phyloP scores from a whole-genome alignment of 768 basidiomycete species.

The Mycena filopes region DNA sequence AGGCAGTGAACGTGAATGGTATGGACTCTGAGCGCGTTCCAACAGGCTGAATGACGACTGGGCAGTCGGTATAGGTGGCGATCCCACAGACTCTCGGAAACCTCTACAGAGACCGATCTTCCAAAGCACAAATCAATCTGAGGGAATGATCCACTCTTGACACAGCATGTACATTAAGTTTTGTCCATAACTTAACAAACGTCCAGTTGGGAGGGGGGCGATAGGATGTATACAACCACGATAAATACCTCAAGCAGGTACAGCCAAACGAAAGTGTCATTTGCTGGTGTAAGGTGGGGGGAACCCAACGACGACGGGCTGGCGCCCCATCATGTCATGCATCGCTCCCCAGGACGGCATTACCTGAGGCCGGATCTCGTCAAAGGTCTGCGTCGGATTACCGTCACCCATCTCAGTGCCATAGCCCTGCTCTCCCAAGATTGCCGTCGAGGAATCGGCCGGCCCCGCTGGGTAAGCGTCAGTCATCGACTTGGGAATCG shows the following conservation, averaged over 20 bases:
- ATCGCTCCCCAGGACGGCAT: conserved; percentile 15
- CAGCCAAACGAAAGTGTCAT: background rate
- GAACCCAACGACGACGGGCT: conserved; percentile 4
- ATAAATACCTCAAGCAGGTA: conserved; percentile 12
- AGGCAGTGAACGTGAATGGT: too few species aligned
- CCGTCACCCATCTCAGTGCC: background rate
- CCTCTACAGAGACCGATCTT: background rate
- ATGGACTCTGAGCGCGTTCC: too few species aligned
- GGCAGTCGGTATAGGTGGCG: too few species aligned
- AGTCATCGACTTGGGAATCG: conserved; percentile 25
- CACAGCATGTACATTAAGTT: background rate
- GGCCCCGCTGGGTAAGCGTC: conserved; percentile 15
- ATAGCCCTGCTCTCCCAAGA: conserved; percentile 4
- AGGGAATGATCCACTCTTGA: conserved; percentile 3
- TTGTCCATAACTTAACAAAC: background rate
- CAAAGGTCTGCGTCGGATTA: conserved; percentile 3
- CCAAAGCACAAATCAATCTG: background rate
- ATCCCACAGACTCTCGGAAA: too few species aligned
- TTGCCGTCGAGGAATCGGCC: background rate
- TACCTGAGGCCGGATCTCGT: conserved; percentile 16
- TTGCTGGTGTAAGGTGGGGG: conserved; percentile 25
- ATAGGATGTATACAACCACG: too few species aligned
- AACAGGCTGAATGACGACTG: too few species aligned
- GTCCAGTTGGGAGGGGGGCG: background rate
- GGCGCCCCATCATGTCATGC: conserved; percentile 11